These are phyloP conservation scores for Kentomonas sorsogonicus DNA, from an alignment of 208 protist species.

Conservation along the genomic window DNA sequence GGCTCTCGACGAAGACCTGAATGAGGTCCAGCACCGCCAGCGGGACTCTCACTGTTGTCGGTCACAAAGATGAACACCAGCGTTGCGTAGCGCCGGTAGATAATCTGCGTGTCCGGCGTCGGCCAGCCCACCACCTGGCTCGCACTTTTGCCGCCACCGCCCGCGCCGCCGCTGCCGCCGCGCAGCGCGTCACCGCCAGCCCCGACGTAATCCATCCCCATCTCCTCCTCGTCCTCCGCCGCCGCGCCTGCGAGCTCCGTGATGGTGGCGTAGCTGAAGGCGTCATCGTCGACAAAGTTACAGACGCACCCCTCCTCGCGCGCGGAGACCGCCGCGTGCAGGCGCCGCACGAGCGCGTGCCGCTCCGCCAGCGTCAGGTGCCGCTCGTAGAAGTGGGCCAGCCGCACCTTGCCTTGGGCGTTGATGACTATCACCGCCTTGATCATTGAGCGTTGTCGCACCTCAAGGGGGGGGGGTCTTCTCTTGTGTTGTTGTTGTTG, in stretches of 20 bases:
- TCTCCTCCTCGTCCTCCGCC: too few species aligned
- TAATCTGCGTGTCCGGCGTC: slow-evolving; percentile 93
- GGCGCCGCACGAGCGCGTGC: slow-evolving; percentile 56
- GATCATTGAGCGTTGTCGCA: slow-evolving; percentile 84
- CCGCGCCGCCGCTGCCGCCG: too few species aligned
- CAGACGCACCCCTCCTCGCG: slow-evolving; percentile 92
- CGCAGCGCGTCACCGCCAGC: too few species aligned
- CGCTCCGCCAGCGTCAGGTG: slow-evolving; percentile 26
- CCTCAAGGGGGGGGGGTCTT: too few species aligned
- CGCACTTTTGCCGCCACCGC: too few species aligned
- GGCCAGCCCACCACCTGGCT: slow-evolving; percentile 82
- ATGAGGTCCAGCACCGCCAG: slow-evolving; percentile 97
- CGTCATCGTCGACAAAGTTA: slow-evolving; percentile 97
- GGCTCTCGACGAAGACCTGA: slow-evolving; percentile 96
- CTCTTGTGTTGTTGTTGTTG: slow-evolving; percentile 1
- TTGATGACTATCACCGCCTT: slow-evolving; percentile 97
- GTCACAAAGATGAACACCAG: slow-evolving; percentile 98
- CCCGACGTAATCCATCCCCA: too few species aligned
- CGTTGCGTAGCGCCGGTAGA: slow-evolving; percentile 98
- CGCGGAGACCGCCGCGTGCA: slow-evolving; percentile 89
- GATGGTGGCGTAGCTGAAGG: too few species aligned
- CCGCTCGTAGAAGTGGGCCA: slow-evolving; percentile 95
- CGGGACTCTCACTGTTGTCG: slow-evolving; percentile 95
- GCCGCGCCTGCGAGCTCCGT: too few species aligned
- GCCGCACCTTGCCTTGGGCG: slow-evolving; percentile 95